Evolutionary conservation across 345 rosid species (phyloP), one percentile per base, ranked within the genome.

Genomic region (Lumnitzera littorea): DNA sequence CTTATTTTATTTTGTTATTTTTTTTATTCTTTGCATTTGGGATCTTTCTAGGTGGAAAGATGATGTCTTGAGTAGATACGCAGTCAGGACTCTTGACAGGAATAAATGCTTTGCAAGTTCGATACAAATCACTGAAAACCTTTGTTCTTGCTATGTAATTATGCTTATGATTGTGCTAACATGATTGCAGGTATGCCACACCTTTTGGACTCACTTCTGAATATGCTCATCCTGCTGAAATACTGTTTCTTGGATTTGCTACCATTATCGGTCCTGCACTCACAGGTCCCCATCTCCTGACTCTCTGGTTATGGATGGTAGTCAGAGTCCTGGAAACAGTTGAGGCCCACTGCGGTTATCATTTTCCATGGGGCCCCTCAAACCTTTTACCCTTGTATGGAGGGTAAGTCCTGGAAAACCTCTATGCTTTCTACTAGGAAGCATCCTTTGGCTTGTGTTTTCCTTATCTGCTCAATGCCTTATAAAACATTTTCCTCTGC

Each of bases 321-420:
- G 78, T 94, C 11, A 80, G 99, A 76, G 96, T 94, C 57, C 72
- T 94, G 60, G 99, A 90, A 80, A 90, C 99, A 13, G 99, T 94
- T 51, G 99, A 94, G 76, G 97, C 96, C 68, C 99, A 94, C 66
- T 90, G 96, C 72, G 99, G 97, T 71, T 94, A 94, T 66, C 92
- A 94, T 84, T 90, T 94, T 70, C 97, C 96, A 12, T 94, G 99
- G 97, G 90, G 99, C 72, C 88, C 83, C 57, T 84, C 99, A 27
- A 90, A 94, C 66, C 84, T 94, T 71, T 53, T 94, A 50, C 97
- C 96, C 68, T 64, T 94, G n/a, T 94, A 94, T 56, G 99, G 95
- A 60, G 99, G 99, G 99, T 92, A 72, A 64, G 97, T 74, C 15
- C 49, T 66, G 25, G 7, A 58, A 11, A 52, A n/a, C 13, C 53